These are phyloP conservation scores for Yamagishiella unicocca DNA, from an alignment of 139 green algal species.

Conservation along the genomic window DNA sequence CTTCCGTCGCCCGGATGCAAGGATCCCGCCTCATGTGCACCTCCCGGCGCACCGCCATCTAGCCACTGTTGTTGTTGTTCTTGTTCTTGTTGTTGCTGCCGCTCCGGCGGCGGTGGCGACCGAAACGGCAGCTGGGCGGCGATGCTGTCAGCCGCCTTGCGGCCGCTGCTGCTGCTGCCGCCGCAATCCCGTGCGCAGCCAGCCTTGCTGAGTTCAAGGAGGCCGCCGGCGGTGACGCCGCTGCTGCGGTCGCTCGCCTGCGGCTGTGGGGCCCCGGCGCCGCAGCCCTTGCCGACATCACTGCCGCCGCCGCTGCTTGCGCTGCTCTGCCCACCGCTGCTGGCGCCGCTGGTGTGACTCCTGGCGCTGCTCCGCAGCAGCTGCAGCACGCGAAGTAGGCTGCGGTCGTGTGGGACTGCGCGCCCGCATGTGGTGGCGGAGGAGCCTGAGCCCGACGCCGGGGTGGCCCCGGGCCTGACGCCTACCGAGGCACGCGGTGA, in stretches of 20 bases:
- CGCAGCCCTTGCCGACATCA: neutral
- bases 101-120: too few relatives aligned
- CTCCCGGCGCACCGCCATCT: too few relatives aligned
- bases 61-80: too few relatives aligned
- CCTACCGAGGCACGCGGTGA: neutral
- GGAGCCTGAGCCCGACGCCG: too few relatives aligned
- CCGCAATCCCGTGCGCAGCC: neutral
- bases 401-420: neutral
- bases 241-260: neutral
- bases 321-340: neutral
- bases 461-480: neutral
- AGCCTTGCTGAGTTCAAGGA: neutral
- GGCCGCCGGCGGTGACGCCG: neutral
- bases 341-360: neutral
- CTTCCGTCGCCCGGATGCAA: too few relatives aligned
- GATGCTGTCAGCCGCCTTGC: too few relatives aligned
- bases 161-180: neutral
- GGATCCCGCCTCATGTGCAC: too few relatives aligned
- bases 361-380: neutral
- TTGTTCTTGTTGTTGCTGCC: too few relatives aligned
- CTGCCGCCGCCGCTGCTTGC: neutral
- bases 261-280: neutral
- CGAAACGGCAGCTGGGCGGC: too few relatives aligned
- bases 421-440: too few relatives aligned
- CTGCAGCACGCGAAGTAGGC: constrained; percentile 3